A percentile compares a stretch with the other conserved stretches of the same genome.
Conservation (phyloP, 805 yeast genomes). For the Ogataea methylovora region DNA sequence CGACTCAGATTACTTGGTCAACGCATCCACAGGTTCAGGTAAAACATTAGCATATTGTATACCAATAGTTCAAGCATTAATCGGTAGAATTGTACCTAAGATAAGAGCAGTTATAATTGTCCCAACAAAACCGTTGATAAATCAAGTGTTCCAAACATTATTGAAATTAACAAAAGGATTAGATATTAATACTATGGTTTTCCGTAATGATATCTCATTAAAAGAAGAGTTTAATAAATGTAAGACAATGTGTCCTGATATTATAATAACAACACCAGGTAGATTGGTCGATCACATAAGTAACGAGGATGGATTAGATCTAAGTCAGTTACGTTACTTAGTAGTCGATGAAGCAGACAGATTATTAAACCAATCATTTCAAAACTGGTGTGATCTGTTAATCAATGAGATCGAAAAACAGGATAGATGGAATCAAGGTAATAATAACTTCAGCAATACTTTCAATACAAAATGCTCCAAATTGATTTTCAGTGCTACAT, state of each 20-base stretch:
- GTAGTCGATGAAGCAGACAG: slow-evolving; percentile 82
- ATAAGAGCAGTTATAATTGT: slow-evolving; percentile 72
- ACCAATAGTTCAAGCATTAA: slow-evolving; percentile 70
- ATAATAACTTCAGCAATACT: slow-evolving; percentile 18
- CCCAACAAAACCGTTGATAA: slow-evolving; percentile 84
- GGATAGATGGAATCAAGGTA: slow-evolving; percentile 14
- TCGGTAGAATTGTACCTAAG: slow-evolving; percentile 58
- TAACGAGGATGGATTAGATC: slow-evolving; percentile 26
- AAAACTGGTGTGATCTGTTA: slow-evolving; percentile 76
- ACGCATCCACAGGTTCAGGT: slow-evolving; percentile 95
- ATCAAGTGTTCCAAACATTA: slow-evolving; percentile 70
- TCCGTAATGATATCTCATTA: slow-evolving; percentile 47
- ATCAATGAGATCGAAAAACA: slow-evolving; percentile 31
- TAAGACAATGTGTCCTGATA: slow-evolving; percentile 44
- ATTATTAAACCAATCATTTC: slow-evolving; percentile 79
- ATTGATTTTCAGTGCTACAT: slow-evolving; percentile 84
- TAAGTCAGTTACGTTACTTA: slow-evolving; percentile 50
- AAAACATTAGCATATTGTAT: slow-evolving; percentile 84
- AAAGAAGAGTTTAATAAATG: slow-evolving; percentile 56
- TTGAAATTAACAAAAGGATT: slow-evolving; percentile 58
- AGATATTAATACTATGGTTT: slow-evolving; percentile 51
- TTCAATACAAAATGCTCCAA: slow-evolving; percentile 42
- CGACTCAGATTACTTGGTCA: slow-evolving; percentile 74
- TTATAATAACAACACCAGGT: slow-evolving; percentile 70
- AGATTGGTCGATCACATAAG: slow-evolving; percentile 69